Conservation (phyloP, 83 land plant genomes). For the Thuja plicata region DNA sequence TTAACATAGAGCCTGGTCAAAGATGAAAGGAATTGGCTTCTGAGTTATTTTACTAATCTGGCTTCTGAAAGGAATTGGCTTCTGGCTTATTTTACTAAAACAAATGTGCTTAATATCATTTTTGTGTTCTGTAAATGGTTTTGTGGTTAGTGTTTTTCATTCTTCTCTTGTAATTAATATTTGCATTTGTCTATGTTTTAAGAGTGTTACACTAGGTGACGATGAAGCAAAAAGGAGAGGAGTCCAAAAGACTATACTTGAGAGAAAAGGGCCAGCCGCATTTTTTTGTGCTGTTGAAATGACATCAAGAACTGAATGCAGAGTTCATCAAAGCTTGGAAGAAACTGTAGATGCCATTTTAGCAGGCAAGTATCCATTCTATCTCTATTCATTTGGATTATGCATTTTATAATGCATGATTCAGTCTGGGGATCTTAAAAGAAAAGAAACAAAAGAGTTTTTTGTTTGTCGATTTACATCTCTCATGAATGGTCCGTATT, state of each 20-base stretch:
- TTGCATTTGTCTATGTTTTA: constrained; percentile 9
- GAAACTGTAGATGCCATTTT: constrained; percentile 94
- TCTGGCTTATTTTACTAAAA: too few relatives aligned
- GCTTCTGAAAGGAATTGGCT: too few relatives aligned
- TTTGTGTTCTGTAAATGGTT: background rate
- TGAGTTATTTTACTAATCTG: background rate
- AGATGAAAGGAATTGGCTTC: background rate
- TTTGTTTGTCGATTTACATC: background rate
- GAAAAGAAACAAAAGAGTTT: background rate
- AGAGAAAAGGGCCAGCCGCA: constrained; percentile 94
- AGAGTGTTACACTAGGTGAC: constrained; percentile 99
- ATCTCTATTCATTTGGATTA: background rate
- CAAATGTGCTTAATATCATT: background rate
- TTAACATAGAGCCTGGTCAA: background rate
- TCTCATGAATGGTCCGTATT: constrained; percentile 1
- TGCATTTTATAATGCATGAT: background rate
- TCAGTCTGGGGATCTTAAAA: background rate
- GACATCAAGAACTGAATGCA: constrained; percentile 85
- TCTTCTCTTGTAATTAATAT: background rate
- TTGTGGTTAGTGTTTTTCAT: background rate
- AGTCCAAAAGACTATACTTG: constrained; percentile 96
- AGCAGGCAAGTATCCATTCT: constrained; percentile 56
- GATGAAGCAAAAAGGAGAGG: constrained; percentile 95
- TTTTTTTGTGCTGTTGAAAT: constrained; percentile 92
- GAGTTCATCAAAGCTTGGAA: constrained; percentile 86